Conservation (phyloP, 2,329 filamentous ascomycete species). For the Colletotrichum scovillei region DNA sequence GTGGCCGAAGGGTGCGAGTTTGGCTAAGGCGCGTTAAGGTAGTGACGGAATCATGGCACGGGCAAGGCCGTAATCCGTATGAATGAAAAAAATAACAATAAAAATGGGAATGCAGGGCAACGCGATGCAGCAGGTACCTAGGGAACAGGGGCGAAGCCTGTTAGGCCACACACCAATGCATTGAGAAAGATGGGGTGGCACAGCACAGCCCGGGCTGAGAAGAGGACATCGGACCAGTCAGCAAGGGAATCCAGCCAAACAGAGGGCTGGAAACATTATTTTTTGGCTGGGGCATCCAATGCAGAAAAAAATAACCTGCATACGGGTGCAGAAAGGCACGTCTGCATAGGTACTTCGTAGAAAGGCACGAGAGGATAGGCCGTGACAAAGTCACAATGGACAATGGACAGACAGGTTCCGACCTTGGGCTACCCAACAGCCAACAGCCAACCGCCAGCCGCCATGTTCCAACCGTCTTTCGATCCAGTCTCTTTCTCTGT, state of each 20-base stretch:
- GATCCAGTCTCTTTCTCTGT: not conserved
- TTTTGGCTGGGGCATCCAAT: not conserved
- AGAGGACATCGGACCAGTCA: constrained; percentile 13
- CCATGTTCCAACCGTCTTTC: not conserved
- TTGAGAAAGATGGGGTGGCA: constrained; percentile 27
- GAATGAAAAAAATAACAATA: not conserved
- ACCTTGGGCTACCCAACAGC: not conserved
- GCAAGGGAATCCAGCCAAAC: not conserved
- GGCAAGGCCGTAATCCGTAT: not conserved
- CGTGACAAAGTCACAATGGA: not conserved
- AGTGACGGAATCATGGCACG: constrained; percentile 18
- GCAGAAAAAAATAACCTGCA: constrained; percentile 6
- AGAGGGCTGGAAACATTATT: not conserved
- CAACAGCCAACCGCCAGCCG: not conserved
- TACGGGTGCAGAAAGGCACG: not conserved
- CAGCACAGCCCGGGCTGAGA: constrained; percentile 16
- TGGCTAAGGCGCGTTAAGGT: not conserved
- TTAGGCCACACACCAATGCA: constrained; percentile 18
- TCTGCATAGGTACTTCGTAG: too few relatives aligned
- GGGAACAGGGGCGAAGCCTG: constrained; percentile 29
- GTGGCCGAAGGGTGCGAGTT: not conserved
- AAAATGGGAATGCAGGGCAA: constrained; percentile 26
- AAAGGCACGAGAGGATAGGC: not conserved
- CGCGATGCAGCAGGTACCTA: not conserved
- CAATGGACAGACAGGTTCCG: not conserved